Evolutionary conservation across 192 early-diverging fungal genomes (phyloP), one percentile per base, ranked within the genome.

Genomic region (Mortierella hygrophila): DNA sequence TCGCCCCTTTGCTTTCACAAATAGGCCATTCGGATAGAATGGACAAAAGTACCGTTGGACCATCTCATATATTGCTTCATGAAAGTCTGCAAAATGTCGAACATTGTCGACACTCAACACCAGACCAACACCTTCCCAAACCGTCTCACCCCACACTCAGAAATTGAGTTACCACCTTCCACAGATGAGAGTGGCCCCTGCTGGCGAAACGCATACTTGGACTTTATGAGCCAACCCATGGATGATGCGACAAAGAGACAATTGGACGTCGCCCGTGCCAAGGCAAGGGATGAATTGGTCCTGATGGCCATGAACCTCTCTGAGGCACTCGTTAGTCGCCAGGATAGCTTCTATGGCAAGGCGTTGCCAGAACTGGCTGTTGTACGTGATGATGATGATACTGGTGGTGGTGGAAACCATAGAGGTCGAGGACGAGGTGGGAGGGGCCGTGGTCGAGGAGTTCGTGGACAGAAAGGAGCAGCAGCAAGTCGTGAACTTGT

Each of bases 291-390:
- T 32, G 84, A 86, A 44, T 32, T 86, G 6, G 78, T 86, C 21
- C 37, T 86, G n/a, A 72, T 80, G 41, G 79, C 84, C 6, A 86
- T 86, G 84, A 81, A 78, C 65, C 32, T 81, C 20, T 86, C 84
- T 37, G 79, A 86, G 16, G 79, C 80, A 9, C 68, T 86, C 35
- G 79, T 78, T 42, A 47, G 38, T 32, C 79, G 65, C 0, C 79
- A 80, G 16, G 84, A 86, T 26, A 52, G 26, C 3, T 44, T 65
- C 49, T 78, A 78, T 44, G 44, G 52, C 60, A 26, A 65, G n/a
- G 0, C 38, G 6, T 65, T 32, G 60, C 29, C 29, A 32, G 60
- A 15, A 32, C 11, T 32, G 26, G 2, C 60, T 15, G 29, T 13
- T 65, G 11, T 32, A 32, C 11, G 13, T 9, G 11, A 11, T 8